A percentile compares a stretch with the other conserved stretches of the same genome.
These are phyloP conservation scores for Ballota nigra DNA, from an alignment of 257 asterid species.

Conservation along the genomic window DNA sequence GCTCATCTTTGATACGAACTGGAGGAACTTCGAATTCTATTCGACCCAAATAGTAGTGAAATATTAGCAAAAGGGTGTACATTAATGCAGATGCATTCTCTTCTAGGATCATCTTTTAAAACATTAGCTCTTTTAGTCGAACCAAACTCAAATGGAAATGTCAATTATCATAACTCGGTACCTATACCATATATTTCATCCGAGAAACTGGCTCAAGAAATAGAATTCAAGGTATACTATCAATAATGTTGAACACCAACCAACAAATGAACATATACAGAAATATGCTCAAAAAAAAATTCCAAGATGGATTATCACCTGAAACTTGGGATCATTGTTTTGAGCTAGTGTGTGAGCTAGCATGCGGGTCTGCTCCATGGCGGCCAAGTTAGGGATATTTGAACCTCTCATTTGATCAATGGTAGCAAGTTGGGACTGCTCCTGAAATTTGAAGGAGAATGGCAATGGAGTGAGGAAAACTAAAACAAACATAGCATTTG, in stretches of 20 bases:
- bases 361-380: slow-evolving; percentile 92
- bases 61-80: slow-evolving; percentile 15
- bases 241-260: slow-evolving; percentile 3
- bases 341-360: slow-evolving; percentile 94
- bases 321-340: slow-evolving; percentile 93
- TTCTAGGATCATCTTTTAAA: slow-evolving; percentile 13
- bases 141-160: neutral
- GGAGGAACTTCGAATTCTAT: slow-evolving; percentile 94
- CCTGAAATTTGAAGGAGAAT: slow-evolving; percentile 49
- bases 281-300: slow-evolving; percentile 19
- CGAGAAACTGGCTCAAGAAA: neutral
- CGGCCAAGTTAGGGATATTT: slow-evolving; percentile 57
- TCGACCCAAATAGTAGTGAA: slow-evolving; percentile 22
- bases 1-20: slow-evolving; percentile 98
- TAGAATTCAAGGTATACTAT: neutral
- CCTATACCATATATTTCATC: slow-evolving; percentile 14
- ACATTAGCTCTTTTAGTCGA: neutral
- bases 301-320: slow-evolving; percentile 44
- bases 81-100: slow-evolving; percentile 9
- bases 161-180: slow-evolving; percentile 13
- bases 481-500: slow-evolving; percentile 4
- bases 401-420: slow-evolving; percentile 73
- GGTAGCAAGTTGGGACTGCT: slow-evolving; percentile 69
- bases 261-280: slow-evolving; percentile 18
- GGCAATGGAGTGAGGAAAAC: slow-evolving; percentile 9